phyloP scores from a whole-genome alignment of 495 filamentous ascomycete genomes.

The Aspergillus heteromorphus region DNA sequence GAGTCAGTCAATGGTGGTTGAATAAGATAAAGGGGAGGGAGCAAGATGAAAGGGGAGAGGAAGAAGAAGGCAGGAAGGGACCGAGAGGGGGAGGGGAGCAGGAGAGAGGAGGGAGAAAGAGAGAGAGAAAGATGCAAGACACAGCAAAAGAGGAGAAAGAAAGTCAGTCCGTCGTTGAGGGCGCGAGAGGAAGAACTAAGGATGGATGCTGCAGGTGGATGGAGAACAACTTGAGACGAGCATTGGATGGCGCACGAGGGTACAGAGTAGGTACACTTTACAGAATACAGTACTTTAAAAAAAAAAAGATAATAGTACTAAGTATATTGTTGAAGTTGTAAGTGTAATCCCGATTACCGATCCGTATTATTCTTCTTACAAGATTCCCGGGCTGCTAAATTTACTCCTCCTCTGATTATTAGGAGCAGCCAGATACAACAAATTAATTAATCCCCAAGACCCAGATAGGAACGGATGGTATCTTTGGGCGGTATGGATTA shows the following conservation, averaged over 20 bases:
- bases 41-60: conserved; percentile 2
- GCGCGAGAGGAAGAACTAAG: background rate
- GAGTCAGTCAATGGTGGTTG: conserved; percentile 12
- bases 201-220: background rate
- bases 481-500: too few relatives aligned
- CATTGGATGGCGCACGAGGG: conserved; percentile 7
- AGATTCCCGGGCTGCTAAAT: too few relatives aligned
- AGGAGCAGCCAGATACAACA: too few relatives aligned
- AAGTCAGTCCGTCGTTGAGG: background rate
- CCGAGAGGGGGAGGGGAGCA: conserved; percentile 13
- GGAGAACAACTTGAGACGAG: background rate
- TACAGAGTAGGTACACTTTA: background rate
- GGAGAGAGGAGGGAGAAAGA: conserved; percentile 10
- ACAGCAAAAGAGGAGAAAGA: conserved; percentile 15
- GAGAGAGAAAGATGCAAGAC: conserved; percentile 10
- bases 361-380: too few relatives aligned
- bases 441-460: too few relatives aligned
- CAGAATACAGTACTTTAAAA: too few relatives aligned
- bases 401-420: too few relatives aligned
- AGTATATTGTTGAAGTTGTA: too few relatives aligned
- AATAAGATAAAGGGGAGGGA: conserved; percentile 7
- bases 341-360: too few relatives aligned
- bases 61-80: conserved; percentile 5
- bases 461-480: too few relatives aligned
- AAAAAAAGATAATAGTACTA: too few relatives aligned